Evolutionary conservation across 257 asterid species (phyloP), one percentile per base, ranked within the genome.

Genomic region (Primulina huaijiensis): DNA sequence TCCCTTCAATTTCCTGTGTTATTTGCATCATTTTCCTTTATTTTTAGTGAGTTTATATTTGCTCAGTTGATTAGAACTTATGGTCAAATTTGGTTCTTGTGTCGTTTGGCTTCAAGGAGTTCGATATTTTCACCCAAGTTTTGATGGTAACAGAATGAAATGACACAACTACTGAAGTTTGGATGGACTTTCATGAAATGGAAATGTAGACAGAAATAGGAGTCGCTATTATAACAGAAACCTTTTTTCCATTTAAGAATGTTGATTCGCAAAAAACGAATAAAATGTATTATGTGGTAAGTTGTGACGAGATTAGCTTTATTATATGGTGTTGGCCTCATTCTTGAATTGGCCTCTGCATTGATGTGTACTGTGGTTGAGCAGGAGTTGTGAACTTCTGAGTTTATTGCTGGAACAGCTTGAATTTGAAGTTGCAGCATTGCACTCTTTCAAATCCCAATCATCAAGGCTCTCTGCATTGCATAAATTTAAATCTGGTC

Each of bases 371-470:
- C 71, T 74, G 70, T 75, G 78, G 57, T 38, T 83, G 85, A 64
- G 70, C 92, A 94, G 97, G 95, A 73, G 80, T 70, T 94, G 97
- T 76, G 96, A 91, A 77, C 89, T 82, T 79, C 78, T 94, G 63
- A 83, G 90, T 77, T 81, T 89, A 80, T 75, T 91, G 80, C 78
- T 94, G 85, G 93, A 91, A 79, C 89, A 86, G 78, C 96, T 94
- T 46, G 95, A 83, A 2, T 35, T 88, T 53, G 90, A 94, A 68
- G 88, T 82, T 60, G 88, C 93, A 20, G 91, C 93, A 7, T 80
- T 94, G 79, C 99, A 94, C 82, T 92, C 97, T 60, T 77, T 75
- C 79, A 94, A 91, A 78, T 84, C 97, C 72, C 99, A 94, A 80
- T 82, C 97, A 38, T 73, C 81, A 82, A 90, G 97, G 86, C 97